Conservation (phyloP, 371 early-diverging fungal species). For the Mucor velutinosus region DNA sequence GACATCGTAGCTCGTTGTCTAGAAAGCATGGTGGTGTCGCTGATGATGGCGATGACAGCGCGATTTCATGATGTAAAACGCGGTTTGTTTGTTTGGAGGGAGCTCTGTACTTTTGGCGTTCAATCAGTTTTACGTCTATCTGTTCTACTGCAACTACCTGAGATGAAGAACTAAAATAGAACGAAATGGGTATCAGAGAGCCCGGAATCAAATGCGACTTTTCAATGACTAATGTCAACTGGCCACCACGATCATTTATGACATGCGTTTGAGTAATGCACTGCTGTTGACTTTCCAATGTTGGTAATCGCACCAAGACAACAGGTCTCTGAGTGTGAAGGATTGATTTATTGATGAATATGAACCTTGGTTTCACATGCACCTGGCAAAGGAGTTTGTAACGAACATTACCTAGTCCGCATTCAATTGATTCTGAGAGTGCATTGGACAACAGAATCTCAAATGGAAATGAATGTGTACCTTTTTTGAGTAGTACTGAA, state of each 20-base stretch:
- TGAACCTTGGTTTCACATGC: conserved; percentile 29
- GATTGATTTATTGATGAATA: conserved; percentile 11
- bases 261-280: conserved; percentile 39
- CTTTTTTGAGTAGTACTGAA: conserved; percentile 33
- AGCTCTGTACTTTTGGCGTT: conserved; percentile 44
- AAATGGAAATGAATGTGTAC: conserved; percentile 42
- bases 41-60: conserved; percentile 14
- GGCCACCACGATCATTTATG: conserved; percentile 15
- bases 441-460: conserved; percentile 44
- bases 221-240: conserved; percentile 32
- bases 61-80: conserved; percentile 42
- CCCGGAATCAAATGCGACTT: conserved; percentile 38
- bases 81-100: conserved; percentile 39
- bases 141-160: conserved; percentile 20
- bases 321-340: conserved; percentile 24
- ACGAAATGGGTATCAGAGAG: conserved; percentile 25
- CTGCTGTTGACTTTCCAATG: conserved; percentile 25
- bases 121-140: conserved; percentile 35
- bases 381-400: conserved; percentile 42
- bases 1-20: conserved; percentile 21
- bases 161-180: conserved; percentile 10
- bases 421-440: conserved; percentile 48
- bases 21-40: background rate
- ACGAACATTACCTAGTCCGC: conserved; percentile 40
- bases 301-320: conserved; percentile 31